These are phyloP conservation scores for Gyromitra esculenta DNA, from an alignment of 2,329 filamentous ascomycete genomes.

Conservation along the genomic window DNA sequence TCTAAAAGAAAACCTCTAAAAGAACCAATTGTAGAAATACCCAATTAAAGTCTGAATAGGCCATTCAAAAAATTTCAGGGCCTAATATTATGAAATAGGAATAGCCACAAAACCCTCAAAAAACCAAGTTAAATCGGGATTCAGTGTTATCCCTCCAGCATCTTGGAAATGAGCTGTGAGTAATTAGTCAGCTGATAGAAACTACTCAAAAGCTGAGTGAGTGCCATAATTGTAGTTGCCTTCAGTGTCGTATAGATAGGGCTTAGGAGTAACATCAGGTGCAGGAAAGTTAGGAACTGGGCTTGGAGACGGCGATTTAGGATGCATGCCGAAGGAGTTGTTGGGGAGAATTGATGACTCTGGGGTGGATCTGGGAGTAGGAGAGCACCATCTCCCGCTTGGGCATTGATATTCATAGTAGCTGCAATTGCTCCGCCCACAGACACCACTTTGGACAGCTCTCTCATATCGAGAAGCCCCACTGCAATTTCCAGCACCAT, in stretches of 20 bases:
- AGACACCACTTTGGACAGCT: constrained; percentile 36
- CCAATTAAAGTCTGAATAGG: too few species aligned
- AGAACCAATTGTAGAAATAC: background rate
- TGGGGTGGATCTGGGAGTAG: background rate
- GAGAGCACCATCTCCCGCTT: constrained; percentile 43
- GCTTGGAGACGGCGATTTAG: constrained; percentile 21
- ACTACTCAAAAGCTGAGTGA: background rate
- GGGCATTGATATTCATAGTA: constrained; percentile 42
- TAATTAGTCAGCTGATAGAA: background rate
- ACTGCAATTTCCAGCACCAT: constrained; percentile 31
- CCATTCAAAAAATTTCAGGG: background rate
- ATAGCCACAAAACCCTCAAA: background rate
- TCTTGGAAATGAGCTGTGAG: background rate
- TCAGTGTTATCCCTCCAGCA: background rate
- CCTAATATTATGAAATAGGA: background rate
- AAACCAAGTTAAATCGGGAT: background rate
- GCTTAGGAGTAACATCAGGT: constrained; percentile 5
- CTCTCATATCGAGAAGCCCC: constrained; percentile 48
- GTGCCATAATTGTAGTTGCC: background rate
- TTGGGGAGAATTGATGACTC: constrained; percentile 51
- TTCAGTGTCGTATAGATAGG: constrained; percentile 19
- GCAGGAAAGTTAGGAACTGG: constrained; percentile 22
- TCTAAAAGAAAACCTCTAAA: background rate
- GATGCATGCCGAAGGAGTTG: constrained; percentile 20
- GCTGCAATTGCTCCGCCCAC: constrained; percentile 30